Evolutionary conservation across 148 eudicot genomes (phyloP).

Genomic region (Arctostaphylos glauca): DNA sequence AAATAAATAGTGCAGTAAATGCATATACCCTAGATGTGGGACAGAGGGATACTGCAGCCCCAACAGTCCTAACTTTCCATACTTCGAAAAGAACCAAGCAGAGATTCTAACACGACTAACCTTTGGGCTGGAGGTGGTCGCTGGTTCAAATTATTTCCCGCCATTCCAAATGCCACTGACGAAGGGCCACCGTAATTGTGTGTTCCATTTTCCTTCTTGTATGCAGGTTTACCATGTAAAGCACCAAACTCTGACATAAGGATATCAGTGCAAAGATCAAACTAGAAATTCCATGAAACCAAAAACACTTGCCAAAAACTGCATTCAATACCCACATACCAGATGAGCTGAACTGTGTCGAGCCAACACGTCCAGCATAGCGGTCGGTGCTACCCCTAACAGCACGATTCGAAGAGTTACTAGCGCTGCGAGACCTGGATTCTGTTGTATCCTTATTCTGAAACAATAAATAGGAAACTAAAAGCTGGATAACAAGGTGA

Average conservation of each 20-base stretch:
- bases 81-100: neutral
- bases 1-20: neutral
- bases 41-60: neutral
- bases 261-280: conserved; percentile 15
- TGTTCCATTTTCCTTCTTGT: conserved; percentile 74
- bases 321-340: conserved; percentile 36
- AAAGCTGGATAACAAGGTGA: neutral
- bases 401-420: conserved; percentile 58
- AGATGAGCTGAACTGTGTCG: conserved; percentile 44
- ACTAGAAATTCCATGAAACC: neutral
- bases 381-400: conserved; percentile 59
- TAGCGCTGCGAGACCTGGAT: conserved; percentile 59
- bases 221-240: conserved; percentile 51
- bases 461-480: conserved; percentile 12
- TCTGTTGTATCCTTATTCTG: conserved; percentile 75
- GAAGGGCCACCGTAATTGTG: conserved; percentile 32
- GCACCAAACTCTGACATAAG: conserved; percentile 51
- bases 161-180: conserved; percentile 30
- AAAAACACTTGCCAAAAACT: neutral
- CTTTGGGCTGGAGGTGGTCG: conserved; percentile 44
- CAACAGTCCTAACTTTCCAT: neutral
- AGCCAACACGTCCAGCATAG: conserved; percentile 51
- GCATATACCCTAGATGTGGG: neutral
- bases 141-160: conserved; percentile 40
- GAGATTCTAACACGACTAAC: conserved; percentile 28